Evolutionary conservation across 2,329 filamentous ascomycete species (phyloP).

Genomic region (Phaeophleospora eucalypticola): DNA sequence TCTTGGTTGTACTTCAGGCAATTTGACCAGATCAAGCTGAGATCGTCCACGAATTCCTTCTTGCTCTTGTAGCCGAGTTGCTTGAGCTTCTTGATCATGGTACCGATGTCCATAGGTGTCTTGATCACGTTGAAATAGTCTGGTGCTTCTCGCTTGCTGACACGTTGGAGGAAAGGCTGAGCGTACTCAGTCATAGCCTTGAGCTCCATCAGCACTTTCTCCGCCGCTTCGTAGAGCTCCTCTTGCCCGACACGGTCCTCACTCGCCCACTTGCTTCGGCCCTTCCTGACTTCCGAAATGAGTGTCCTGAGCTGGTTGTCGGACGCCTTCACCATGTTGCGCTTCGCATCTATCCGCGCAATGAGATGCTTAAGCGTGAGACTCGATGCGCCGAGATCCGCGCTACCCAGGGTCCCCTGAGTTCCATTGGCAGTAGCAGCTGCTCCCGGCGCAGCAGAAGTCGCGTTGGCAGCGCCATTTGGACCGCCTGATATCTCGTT

Average conservation of each 20-base stretch:
- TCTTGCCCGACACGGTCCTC: constrained; percentile 97
- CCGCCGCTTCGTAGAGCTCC: constrained; percentile 91
- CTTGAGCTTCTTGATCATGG: constrained; percentile 98
- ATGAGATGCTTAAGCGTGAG: constrained; percentile 96
- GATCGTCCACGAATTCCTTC: constrained; percentile 86
- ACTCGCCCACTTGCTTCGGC: constrained; percentile 97
- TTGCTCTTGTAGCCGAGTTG: constrained; percentile 59
- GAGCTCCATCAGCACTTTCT: constrained; percentile 94
- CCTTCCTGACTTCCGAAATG: constrained; percentile 97
- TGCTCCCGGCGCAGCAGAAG: constrained; percentile 44
- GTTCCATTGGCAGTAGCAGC: constrained; percentile 56
- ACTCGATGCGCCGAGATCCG: constrained; percentile 92
- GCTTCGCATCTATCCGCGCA: constrained; percentile 87
- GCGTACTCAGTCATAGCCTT: constrained; percentile 98
- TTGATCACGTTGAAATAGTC: constrained; percentile 95
- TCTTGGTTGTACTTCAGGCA: constrained; percentile 95
- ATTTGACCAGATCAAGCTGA: constrained; percentile 95
- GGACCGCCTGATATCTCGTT: constrained; percentile 75
- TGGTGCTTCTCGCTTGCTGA: constrained; percentile 94
- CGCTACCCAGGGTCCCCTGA: constrained; percentile 85
- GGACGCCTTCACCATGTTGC: constrained; percentile 82
- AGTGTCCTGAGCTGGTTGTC: constrained; percentile 87
- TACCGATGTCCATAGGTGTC: constrained; percentile 94
- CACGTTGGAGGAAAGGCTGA: constrained; percentile 86
- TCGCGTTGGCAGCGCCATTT: constrained; percentile 49